These are phyloP conservation scores for Thuja plicata DNA, from an alignment of 83 land plant genomes.

Conservation along the genomic window DNA sequence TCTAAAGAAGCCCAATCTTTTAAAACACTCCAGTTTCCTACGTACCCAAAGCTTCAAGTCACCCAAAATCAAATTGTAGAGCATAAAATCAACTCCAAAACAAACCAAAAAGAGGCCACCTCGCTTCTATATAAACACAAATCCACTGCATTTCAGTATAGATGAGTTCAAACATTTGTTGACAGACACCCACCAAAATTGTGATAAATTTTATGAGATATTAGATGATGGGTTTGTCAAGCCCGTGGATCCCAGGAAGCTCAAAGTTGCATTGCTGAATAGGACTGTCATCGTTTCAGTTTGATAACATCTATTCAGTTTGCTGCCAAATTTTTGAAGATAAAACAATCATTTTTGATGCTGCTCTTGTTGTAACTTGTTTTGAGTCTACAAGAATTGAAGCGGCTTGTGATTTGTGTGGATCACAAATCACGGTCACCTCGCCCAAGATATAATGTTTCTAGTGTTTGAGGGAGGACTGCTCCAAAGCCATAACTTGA, in stretches of 20 bases:
- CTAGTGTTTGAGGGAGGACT: too few species aligned
- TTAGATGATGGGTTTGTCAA: constrained; percentile 25
- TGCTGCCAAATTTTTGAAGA: too few species aligned
- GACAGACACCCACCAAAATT: constrained; percentile 37
- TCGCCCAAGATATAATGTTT: too few species aligned
- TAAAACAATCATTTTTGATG: too few species aligned
- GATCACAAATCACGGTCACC: too few species aligned
- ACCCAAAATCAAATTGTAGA: neutral
- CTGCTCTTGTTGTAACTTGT: too few species aligned
- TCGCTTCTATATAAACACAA: constrained; percentile 49
- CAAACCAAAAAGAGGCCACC: constrained; percentile 7
- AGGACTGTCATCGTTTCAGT: constrained; percentile 62
- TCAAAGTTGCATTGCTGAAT: constrained; percentile 43
- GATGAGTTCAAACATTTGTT: constrained; percentile 35
- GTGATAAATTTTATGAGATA: constrained; percentile 46
- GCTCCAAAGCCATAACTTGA: too few species aligned
- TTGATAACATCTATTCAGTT: too few species aligned
- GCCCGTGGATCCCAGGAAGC: constrained; percentile 37
- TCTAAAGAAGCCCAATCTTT: too few species aligned
- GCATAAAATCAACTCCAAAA: neutral
- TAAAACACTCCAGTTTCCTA: too few species aligned
- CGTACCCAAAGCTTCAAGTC: neutral
- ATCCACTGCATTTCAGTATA: constrained; percentile 33
- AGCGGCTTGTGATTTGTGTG: too few species aligned
- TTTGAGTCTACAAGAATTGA: too few species aligned